Conservation (phyloP, 805 yeast species). For the Candida coquimbonensis region DNA sequence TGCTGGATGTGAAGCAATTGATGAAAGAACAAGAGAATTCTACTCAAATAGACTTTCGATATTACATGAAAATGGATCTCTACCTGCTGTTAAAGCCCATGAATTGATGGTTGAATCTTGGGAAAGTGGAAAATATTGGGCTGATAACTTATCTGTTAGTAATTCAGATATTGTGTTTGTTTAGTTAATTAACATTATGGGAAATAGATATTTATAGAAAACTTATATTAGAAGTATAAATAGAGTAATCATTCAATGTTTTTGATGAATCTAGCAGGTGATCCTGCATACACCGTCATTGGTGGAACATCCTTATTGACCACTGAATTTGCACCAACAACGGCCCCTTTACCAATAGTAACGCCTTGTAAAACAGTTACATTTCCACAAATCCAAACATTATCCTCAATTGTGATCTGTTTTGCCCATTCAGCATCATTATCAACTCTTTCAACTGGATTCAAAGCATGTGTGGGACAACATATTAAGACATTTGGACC, state of each 20-base stretch:
- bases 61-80: constrained; percentile 33
- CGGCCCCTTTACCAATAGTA: not conserved
- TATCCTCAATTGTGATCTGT: not conserved
- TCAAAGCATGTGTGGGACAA: not conserved
- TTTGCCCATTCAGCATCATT: constrained; percentile 1
- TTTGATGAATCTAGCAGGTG: not conserved
- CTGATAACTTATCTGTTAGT: constrained; percentile 34
- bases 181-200: not conserved
- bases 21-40: constrained; percentile 26
- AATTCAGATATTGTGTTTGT: constrained; percentile 42
- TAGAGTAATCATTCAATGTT: not conserved
- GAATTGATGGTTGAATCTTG: constrained; percentile 45
- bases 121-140: constrained; percentile 50
- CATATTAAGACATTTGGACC: constrained; percentile 1
- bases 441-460: not conserved
- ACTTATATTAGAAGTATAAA: too few relatives aligned
- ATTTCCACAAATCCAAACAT: constrained; percentile 1
- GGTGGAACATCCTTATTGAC: not conserved
- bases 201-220: too few relatives aligned
- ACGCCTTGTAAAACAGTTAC: not conserved
- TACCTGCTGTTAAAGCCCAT: constrained; percentile 9
- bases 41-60: constrained; percentile 30
- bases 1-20: constrained; percentile 47
- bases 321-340: not conserved
- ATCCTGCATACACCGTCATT: not conserved